A percentile compares a stretch with the other conserved stretches of the same genome.
These are phyloP conservation scores for Fusarium sp. DNA, from an alignment of 2,329 filamentous ascomycete genomes.

Conservation along the genomic window DNA sequence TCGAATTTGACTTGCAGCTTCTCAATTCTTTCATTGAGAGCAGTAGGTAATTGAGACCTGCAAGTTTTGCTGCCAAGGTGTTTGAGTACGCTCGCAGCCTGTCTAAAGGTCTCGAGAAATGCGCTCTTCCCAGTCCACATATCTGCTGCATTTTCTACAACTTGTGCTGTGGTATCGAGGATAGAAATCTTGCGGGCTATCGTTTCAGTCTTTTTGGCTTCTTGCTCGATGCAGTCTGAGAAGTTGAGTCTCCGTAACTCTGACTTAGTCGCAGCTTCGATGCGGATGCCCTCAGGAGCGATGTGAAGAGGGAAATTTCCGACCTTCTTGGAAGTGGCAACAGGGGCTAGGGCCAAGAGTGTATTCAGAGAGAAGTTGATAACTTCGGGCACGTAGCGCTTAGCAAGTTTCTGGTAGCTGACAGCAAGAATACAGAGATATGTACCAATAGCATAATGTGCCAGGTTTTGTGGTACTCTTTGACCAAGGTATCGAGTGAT, in stretches of 20 bases:
- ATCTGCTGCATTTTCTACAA: slow-evolving; percentile 74
- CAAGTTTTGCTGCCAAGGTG: slow-evolving; percentile 67
- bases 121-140: slow-evolving; percentile 78
- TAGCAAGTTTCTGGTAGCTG: slow-evolving; percentile 84
- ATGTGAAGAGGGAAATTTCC: slow-evolving; percentile 71
- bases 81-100: slow-evolving; percentile 65
- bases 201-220: slow-evolving; percentile 47
- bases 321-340: slow-evolving; percentile 54
- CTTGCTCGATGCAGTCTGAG: slow-evolving; percentile 60
- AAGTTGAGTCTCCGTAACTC: slow-evolving; percentile 65
- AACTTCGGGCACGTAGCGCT: slow-evolving; percentile 89
- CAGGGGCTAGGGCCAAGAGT: slow-evolving; percentile 72
- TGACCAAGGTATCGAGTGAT: slow-evolving; percentile 86
- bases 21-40: slow-evolving; percentile 52
- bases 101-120: slow-evolving; percentile 81
- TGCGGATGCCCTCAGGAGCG: slow-evolving; percentile 60
- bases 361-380: slow-evolving; percentile 83
- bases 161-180: slow-evolving; percentile 67
- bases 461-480: slow-evolving; percentile 70
- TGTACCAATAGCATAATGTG: slow-evolving; percentile 76
- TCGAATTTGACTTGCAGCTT: slow-evolving; percentile 58
- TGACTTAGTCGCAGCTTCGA: slow-evolving; percentile 54
- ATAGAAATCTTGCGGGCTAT: slow-evolving; percentile 64
- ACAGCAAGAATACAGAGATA: slow-evolving; percentile 82
- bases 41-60: slow-evolving; percentile 58